phyloP scores from a whole-genome alignment of 345 rosid species.

The Pistacia atlantica region DNA sequence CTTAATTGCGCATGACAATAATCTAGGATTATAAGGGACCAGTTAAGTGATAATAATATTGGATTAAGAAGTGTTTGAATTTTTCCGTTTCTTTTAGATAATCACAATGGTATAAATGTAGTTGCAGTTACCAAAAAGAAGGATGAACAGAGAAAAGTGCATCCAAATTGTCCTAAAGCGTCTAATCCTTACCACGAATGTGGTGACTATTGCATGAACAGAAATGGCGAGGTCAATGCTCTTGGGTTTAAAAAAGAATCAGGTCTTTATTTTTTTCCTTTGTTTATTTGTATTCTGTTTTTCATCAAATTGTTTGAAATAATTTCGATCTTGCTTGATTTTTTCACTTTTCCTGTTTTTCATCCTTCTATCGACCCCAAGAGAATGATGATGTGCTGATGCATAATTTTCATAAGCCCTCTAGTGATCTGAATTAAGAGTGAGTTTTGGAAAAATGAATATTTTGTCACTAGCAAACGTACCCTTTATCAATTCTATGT shows the following conservation, averaged over 20 bases:
- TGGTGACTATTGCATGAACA: slow-evolving; percentile 45
- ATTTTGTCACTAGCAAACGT: neutral
- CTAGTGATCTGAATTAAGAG: neutral
- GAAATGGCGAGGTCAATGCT: slow-evolving; percentile 28
- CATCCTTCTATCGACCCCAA: neutral
- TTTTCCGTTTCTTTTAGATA: slow-evolving; percentile 29
- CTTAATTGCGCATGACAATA: neutral
- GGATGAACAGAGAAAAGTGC: slow-evolving; percentile 41
- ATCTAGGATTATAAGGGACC: neutral
- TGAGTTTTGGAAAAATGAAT: neutral
- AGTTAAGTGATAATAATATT: neutral
- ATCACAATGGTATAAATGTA: slow-evolving; percentile 35
- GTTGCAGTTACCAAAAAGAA: slow-evolving; percentile 36
- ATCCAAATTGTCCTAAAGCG: slow-evolving; percentile 46
- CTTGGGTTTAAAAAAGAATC: slow-evolving; percentile 38
- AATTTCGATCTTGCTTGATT: slow-evolving; percentile 2
- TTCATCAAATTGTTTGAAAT: neutral
- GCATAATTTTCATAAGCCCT: neutral
- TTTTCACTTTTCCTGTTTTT: neutral
- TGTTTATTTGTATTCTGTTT: slow-evolving; percentile 9
- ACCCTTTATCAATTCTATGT: neutral
- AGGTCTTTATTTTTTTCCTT: slow-evolving; percentile 34
- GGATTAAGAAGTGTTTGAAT: neutral
- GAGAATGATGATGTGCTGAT: slow-evolving; percentile 1
- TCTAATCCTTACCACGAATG: slow-evolving; percentile 65